phyloP scores from a whole-genome alignment of 257 asterid species.

The Primulina tabacum region DNA sequence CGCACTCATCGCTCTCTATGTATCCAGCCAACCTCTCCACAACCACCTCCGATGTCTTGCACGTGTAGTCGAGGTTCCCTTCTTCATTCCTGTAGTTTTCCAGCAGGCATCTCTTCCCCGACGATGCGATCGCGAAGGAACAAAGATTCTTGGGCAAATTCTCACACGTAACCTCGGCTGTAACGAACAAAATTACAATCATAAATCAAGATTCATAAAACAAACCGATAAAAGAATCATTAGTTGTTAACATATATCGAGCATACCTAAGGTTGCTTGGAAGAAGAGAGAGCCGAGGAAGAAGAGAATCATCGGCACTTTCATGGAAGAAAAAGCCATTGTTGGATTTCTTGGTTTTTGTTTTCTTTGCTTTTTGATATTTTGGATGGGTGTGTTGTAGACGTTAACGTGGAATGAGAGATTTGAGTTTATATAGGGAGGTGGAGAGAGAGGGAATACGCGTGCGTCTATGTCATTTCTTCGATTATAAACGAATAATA shows the following conservation, averaged over 20 bases:
- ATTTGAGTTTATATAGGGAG: constrained; percentile 4
- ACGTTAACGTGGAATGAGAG: constrained; percentile 14
- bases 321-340: constrained; percentile 51
- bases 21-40: constrained; percentile 46
- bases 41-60: constrained; percentile 63
- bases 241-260: too few species aligned
- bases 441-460: not conserved
- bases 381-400: constrained; percentile 14
- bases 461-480: not conserved
- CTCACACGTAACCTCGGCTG: constrained; percentile 69
- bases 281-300: constrained; percentile 34
- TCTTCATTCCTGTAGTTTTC: constrained; percentile 42
- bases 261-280: constrained; percentile 44
- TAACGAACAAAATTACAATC: not conserved
- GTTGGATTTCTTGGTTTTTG: not conserved
- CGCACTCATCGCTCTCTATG: constrained; percentile 62
- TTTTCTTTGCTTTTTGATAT: not conserved
- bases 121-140: constrained; percentile 54
- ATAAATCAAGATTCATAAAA: too few species aligned
- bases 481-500: too few species aligned
- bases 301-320: constrained; percentile 39
- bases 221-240: too few species aligned
- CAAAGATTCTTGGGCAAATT: constrained; percentile 49
- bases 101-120: constrained; percentile 69
- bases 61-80: constrained; percentile 37